These are phyloP conservation scores for Suillus plorans DNA, from an alignment of 768 basidiomycete genomes.

Conservation along the genomic window DNA sequence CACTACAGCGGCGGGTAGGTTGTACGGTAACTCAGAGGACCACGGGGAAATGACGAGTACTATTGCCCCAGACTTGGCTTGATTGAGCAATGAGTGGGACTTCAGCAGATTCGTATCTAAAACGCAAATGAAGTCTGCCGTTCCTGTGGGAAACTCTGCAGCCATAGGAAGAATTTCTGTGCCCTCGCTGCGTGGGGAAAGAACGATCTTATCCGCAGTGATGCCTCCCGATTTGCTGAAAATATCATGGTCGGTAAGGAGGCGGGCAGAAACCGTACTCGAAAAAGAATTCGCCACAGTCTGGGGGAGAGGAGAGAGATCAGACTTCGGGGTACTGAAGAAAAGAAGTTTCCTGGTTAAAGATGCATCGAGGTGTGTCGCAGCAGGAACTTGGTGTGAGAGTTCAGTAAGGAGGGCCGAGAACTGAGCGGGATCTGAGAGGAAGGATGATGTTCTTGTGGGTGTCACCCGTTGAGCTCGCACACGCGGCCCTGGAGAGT, in stretches of 20 bases:
- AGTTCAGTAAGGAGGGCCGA: constrained; percentile 36
- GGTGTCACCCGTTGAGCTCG: constrained; percentile 62
- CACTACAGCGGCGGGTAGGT: constrained; percentile 53
- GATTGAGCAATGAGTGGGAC: constrained; percentile 68
- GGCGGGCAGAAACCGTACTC: constrained; percentile 52
- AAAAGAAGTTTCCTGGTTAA: constrained; percentile 51
- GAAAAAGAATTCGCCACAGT: constrained; percentile 59
- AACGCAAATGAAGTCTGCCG: constrained; percentile 70
- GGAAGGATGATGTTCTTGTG: constrained; percentile 49
- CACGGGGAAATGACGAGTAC: constrained; percentile 77
- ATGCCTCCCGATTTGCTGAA: constrained; percentile 75
- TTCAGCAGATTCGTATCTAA: constrained; percentile 78
- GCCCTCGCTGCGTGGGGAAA: constrained; percentile 46
- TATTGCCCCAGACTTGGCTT: constrained; percentile 63
- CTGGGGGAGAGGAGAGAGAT: constrained; percentile 48
- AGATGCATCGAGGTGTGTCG: constrained; percentile 25
- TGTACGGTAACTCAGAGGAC: constrained; percentile 69
- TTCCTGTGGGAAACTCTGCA: constrained; percentile 51
- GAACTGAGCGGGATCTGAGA: constrained; percentile 46
- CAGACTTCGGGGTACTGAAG: constrained; percentile 47
- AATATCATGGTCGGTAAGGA: constrained; percentile 69
- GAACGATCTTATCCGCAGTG: constrained; percentile 64
- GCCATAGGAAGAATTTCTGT: constrained; percentile 51
- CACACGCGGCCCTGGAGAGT: constrained; percentile 38
- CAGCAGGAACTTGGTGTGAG: constrained; percentile 25